Percentiles rank a stretch among this genome's conserved stretches.
These are phyloP conservation scores for Spencermartinsiella europaea DNA, from an alignment of 805 yeast species.

Conservation along the genomic window DNA sequence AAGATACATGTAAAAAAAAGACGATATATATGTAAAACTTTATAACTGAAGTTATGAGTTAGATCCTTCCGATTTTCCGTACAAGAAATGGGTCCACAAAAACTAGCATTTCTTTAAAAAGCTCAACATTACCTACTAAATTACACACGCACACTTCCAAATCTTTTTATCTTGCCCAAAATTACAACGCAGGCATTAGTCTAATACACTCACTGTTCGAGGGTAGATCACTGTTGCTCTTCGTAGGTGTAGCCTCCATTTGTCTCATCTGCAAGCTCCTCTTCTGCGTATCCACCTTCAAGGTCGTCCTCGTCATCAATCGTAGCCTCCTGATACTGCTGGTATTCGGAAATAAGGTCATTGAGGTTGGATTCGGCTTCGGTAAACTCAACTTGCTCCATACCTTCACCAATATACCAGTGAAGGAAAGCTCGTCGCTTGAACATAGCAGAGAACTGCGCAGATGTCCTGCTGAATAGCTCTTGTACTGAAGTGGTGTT, in stretches of 20 bases:
- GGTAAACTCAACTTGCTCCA: conserved; percentile 92
- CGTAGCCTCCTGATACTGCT: conserved; percentile 88
- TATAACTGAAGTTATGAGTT: not conserved
- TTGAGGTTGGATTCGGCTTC: conserved; percentile 93
- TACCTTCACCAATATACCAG: conserved; percentile 95
- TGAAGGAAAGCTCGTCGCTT: conserved; percentile 92
- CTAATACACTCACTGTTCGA: not conserved
- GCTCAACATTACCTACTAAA: too few species aligned
- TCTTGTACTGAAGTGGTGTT: conserved; percentile 93
- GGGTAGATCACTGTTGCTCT: conserved; percentile 1
- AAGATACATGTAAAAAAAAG: not conserved
- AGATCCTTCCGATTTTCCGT: too few species aligned
- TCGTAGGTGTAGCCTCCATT: conserved; percentile 5
- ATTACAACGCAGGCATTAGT: not conserved
- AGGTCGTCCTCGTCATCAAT: conserved; percentile 69
- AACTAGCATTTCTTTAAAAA: too few species aligned
- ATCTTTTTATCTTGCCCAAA: too few species aligned
- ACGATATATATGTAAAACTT: not conserved
- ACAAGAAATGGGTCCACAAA: too few species aligned
- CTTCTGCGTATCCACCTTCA: conserved; percentile 11
- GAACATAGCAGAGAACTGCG: conserved; percentile 90
- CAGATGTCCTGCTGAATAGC: conserved; percentile 83
- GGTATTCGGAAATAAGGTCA: conserved; percentile 85
- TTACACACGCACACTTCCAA: too few species aligned
- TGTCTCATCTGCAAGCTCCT: conserved; percentile 1